Conservation (phyloP, 177 flowering plant species). For the Vitis hybrid region DNA sequence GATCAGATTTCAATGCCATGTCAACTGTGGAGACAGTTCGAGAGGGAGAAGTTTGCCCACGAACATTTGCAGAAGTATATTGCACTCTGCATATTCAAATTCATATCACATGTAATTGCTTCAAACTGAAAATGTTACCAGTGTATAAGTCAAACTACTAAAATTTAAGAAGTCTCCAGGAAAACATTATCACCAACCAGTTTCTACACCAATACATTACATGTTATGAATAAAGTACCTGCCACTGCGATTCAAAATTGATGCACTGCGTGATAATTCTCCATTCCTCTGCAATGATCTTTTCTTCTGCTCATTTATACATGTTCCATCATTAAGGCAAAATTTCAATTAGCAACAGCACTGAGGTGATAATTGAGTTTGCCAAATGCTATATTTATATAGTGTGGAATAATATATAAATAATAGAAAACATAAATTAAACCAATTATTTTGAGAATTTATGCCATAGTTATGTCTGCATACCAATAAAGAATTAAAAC, state of each 20-base stretch:
- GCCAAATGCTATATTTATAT: not conserved
- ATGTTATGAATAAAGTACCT: conserved; percentile 34
- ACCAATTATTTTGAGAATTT: not conserved
- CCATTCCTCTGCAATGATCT: conserved; percentile 33
- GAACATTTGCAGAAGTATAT: conserved; percentile 28
- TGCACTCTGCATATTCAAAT: conserved; percentile 46
- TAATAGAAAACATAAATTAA: not conserved
- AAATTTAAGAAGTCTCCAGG: not conserved
- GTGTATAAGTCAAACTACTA: not conserved
- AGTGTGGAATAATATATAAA: not conserved
- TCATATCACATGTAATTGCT: not conserved
- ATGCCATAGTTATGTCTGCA: not conserved
- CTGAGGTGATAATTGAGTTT: not conserved
- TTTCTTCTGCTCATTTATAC: conserved; percentile 36
- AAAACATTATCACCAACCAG: not conserved
- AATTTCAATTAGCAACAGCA: not conserved
- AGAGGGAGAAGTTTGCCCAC: conserved; percentile 36
- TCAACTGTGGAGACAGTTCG: conserved; percentile 44
- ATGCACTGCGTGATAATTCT: conserved; percentile 22
- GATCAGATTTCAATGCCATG: conserved; percentile 37
- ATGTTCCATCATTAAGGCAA: not conserved
- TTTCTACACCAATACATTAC: not conserved
- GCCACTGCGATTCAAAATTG: conserved; percentile 33
- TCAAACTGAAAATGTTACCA: not conserved
- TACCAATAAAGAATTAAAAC: not conserved